Conservation (phyloP, 2,329 filamentous ascomycete species). For the Fusarium nematophilum region DNA sequence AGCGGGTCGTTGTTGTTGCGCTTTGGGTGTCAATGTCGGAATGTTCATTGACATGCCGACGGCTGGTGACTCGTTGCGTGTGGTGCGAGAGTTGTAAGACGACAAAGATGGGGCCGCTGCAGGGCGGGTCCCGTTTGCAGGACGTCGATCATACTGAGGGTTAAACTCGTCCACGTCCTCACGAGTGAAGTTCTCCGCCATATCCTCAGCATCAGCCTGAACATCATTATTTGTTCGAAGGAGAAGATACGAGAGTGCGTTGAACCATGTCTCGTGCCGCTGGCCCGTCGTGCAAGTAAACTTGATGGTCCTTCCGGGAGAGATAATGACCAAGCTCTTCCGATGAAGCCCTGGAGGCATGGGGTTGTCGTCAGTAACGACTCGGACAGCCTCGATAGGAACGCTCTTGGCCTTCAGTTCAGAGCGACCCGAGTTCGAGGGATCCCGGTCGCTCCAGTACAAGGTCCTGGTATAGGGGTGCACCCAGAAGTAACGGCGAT, state of each 20-base stretch:
- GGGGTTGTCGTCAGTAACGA: constrained; percentile 93
- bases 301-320: constrained; percentile 88
- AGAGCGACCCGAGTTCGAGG: constrained; percentile 78
- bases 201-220: constrained; percentile 70
- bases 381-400: constrained; percentile 89
- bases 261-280: constrained; percentile 98
- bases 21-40: constrained; percentile 67
- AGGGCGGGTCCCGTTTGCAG: constrained; percentile 55
- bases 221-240: constrained; percentile 77
- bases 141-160: constrained; percentile 62
- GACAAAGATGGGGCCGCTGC: constrained; percentile 75
- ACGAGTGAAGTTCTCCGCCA: constrained; percentile 66
- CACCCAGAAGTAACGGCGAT: constrained; percentile 98
- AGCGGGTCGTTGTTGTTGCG: constrained; percentile 49
- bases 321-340: constrained; percentile 91
- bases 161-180: constrained; percentile 86
- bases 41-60: constrained; percentile 62
- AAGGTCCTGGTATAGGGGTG: constrained; percentile 96
- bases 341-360: constrained; percentile 94
- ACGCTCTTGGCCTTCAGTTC: constrained; percentile 89
- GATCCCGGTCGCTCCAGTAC: constrained; percentile 96
- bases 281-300: constrained; percentile 95
- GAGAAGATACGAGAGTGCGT: constrained; percentile 92
- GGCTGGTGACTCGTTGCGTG: constrained; percentile 72
- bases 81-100: constrained; percentile 82